These are phyloP conservation scores for Aspergillus avenaceus DNA, from an alignment of 495 filamentous ascomycete genomes.

Conservation along the genomic window DNA sequence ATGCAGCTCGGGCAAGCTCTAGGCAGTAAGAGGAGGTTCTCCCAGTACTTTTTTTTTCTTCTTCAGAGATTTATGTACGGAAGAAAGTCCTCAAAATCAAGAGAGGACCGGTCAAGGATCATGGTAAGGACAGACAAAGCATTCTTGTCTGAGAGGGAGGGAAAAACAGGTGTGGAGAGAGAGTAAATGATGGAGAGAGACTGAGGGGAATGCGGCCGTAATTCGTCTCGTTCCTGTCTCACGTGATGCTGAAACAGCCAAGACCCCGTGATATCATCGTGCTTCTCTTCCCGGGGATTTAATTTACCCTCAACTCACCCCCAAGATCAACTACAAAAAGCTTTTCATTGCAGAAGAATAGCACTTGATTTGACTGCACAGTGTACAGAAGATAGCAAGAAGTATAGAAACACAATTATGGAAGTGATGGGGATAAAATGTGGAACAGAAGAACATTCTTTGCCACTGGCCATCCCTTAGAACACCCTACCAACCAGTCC, in stretches of 20 bases:
- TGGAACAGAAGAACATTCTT: not conserved
- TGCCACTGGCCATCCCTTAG: not conserved
- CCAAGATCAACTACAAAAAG: no score
- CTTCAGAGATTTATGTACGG: conserved; percentile 20
- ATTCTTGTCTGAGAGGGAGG: conserved; percentile 12
- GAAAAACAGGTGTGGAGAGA: not conserved
- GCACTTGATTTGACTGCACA: no score
- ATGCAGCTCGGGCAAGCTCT: conserved; percentile 18
- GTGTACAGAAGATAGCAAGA: not conserved
- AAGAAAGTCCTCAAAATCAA: conserved; percentile 2
- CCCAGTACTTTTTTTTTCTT: no score
- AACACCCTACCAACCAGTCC: not conserved
- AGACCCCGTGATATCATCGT: not conserved
- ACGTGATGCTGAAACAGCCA: conserved; percentile 13
- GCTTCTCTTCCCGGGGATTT: no score
- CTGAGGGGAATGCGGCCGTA: conserved; percentile 4
- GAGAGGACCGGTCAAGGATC: conserved; percentile 17
- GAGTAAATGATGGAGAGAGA: conserved; percentile 1
- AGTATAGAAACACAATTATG: not conserved
- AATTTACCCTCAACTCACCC: no score
- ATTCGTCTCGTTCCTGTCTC: conserved; percentile 7
- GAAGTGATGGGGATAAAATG: not conserved
- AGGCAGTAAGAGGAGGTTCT: conserved; percentile 13
- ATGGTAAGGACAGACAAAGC: conserved; percentile 28
- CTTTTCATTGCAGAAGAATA: no score